Evolutionary conservation across 768 basidiomycete species (phyloP), one percentile per base, ranked within the genome.

Genomic region (Hypholoma sublateritium): DNA sequence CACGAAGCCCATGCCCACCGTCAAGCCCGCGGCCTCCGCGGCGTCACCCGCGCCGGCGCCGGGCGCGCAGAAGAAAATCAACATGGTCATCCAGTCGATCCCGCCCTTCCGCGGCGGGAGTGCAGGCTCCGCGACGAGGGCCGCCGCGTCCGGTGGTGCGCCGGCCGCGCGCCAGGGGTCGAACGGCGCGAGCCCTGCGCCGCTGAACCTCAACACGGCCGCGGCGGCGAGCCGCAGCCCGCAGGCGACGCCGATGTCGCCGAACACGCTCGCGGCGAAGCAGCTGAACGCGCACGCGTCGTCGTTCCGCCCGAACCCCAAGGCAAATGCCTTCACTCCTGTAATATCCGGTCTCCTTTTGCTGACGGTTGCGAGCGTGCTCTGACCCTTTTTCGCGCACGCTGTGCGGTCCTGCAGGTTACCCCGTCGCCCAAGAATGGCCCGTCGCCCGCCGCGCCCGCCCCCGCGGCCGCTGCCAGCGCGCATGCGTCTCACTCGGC

Each of bases 251-350:
- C 68, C 77, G 4, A 60, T 70, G 43, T 84, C 87, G 34, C 85
- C 88, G 1, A 83, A 73, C 7, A 72, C 80, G 13, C 71, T 72
- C 5, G 76, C 80, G 32, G 78, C 70, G 61, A 71, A 84, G 62
- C 84, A 89, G 62, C 70, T 98, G 64, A 97, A 97, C 62, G 91
- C 88, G 54, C 90, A 90, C 57, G 95, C 96, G 12, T 87, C 88
- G 24, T 91, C 93, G 54, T 98, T 98, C 81, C 87, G 87, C 66
- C 93, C 95, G 12, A 94, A 88, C 67, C 85, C 86, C 54, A 88
- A 88, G 77, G 91, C 91, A 65, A 80, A 77, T 69, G 76, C 83
- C 60, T 93, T 89, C 72, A 88, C 83, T 67, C 90, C 86, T 67
- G 84, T 85, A 76, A 77, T 70, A 56, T 51, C 62, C 43, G 43